Conservation (phyloP, 768 basidiomycete species). For the Mycena chlorophos region DNA sequence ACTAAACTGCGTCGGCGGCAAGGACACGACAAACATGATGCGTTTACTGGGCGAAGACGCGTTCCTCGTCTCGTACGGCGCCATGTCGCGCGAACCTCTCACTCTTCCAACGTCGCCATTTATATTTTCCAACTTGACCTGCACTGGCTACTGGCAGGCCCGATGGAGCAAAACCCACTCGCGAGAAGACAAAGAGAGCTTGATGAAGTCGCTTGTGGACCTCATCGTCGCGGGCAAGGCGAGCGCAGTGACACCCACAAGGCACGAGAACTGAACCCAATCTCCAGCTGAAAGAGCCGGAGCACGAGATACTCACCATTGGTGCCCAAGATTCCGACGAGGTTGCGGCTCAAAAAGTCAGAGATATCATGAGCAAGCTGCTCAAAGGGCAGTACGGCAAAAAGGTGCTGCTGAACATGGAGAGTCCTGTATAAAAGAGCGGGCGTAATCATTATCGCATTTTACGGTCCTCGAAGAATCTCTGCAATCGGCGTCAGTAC, state of each 20-base stretch:
- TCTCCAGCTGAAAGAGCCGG: conserved; percentile 62
- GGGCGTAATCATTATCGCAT: conserved; percentile 48
- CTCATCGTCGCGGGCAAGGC: conserved; percentile 60
- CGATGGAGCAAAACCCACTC: conserved; percentile 62
- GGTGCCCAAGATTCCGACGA: conserved; percentile 37
- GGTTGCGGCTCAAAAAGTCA: conserved; percentile 46
- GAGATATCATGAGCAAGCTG: conserved; percentile 45
- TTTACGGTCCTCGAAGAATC: conserved; percentile 87
- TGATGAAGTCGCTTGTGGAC: conserved; percentile 52
- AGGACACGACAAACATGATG: conserved; percentile 67
- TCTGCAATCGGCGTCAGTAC: conserved; percentile 39
- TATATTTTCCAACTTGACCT: conserved; percentile 82
- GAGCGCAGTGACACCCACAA: conserved; percentile 13
- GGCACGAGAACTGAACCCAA: conserved; percentile 3
- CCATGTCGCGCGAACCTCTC: conserved; percentile 84
- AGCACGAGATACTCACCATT: conserved; percentile 67
- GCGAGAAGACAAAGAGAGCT: conserved; percentile 45
- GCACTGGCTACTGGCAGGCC: conserved; percentile 79
- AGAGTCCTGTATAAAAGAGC: conserved; percentile 22
- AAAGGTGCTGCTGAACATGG: conserved; percentile 44
- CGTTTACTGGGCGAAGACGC: conserved; percentile 65
- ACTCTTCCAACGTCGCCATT: conserved; percentile 74
- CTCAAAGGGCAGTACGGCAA: conserved; percentile 40
- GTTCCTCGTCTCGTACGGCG: conserved; percentile 84
- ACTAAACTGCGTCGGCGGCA: conserved; percentile 61